Evolutionary conservation across 2,329 filamentous ascomycete species (phyloP), one percentile per base, ranked within the genome.

Genomic region (Claviceps digitariae): DNA sequence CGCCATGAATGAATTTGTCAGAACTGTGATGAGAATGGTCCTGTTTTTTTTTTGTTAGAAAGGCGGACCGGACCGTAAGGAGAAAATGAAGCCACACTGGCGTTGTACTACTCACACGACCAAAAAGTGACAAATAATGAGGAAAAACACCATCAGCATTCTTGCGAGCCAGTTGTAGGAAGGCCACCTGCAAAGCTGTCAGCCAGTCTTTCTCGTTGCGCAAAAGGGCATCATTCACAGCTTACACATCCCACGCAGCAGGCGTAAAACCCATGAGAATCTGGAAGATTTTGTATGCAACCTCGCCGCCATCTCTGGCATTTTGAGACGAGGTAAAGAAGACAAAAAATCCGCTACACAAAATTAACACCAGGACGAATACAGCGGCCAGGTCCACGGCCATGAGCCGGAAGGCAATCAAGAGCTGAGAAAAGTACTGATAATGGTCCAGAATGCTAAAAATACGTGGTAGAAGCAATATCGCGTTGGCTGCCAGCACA

Each of bases 191-290:
- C 21, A 12, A 38, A n/a, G 36, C 12, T 12, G 46, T 54, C 25
- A 54, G 53, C 45, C 43, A n/a, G 34, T 29, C 7, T 13, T 21
- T 13, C 23, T 13, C 21, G 34, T 21, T 40, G 5, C 25, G 36
- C 12, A 20, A 5, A 27, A 27, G 13, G 34, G 6, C 7, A 21
- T 5, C 5, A 6, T 4, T 4, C 10, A 23, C 6, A 10, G 73
- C 76, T 67, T 69, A 79, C 84, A 94, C 79, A 56, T 94, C 87
- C 91, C 91, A 97, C 4, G 90, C 91, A 15, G 91, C 89, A 12
- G 91, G 91, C 0, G 90, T 95, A 65, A 95, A 97, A 9, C 91
- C 91, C 88, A 96, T 94, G 40, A 96, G 69, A 56, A 96, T 86
- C 70, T 96, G 90, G 61, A 97, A 95, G 52, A 96, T 83, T 59